phyloP scores from a whole-genome alignment of 2,329 filamentous ascomycete species.

The Penicillium paneum region DNA sequence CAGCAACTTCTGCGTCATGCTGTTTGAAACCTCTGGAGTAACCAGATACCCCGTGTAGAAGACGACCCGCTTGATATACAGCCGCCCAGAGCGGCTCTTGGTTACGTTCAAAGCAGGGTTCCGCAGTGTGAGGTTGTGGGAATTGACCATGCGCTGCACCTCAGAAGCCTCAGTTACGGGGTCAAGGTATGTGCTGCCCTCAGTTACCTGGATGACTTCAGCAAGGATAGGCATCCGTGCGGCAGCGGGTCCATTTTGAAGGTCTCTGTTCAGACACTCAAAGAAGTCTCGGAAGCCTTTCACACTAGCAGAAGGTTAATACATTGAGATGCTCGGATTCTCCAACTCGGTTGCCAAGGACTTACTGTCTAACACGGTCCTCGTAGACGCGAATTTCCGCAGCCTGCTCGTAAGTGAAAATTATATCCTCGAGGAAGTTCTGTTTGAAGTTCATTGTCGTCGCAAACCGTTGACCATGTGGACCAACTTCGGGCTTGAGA shows the following conservation, averaged over 20 bases:
- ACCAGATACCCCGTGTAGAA: slow-evolving; percentile 94
- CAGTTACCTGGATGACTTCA: slow-evolving; percentile 83
- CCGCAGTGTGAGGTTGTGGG: slow-evolving; percentile 62
- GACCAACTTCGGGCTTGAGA: slow-evolving; percentile 80
- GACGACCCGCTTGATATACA: slow-evolving; percentile 79
- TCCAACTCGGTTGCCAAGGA: slow-evolving; percentile 1
- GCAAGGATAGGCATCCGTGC: slow-evolving; percentile 65
- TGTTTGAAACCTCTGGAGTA: slow-evolving; percentile 65
- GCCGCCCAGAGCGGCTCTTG: slow-evolving; percentile 46
- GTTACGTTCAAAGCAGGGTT: slow-evolving; percentile 33
- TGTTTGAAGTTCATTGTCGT: slow-evolving; percentile 94
- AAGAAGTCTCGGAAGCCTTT: slow-evolving; percentile 85
- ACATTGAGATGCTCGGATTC: background rate
- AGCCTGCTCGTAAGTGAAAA: slow-evolving; percentile 80
- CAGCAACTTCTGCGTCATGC: slow-evolving; percentile 61
- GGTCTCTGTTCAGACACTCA: slow-evolving; percentile 66
- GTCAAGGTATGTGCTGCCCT: slow-evolving; percentile 69
- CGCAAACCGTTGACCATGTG: slow-evolving; percentile 71
- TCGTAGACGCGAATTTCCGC: slow-evolving; percentile 74
- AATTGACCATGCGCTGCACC: slow-evolving; percentile 84
- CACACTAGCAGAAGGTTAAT: slow-evolving; percentile 48
- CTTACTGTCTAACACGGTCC: slow-evolving; percentile 59
- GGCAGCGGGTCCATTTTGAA: slow-evolving; percentile 45
- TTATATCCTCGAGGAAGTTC: slow-evolving; percentile 70
- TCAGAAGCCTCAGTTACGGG: slow-evolving; percentile 76